These are phyloP conservation scores for Hypoxylon subgilvum DNA, from an alignment of 495 filamentous ascomycete genomes.

Conservation along the genomic window DNA sequence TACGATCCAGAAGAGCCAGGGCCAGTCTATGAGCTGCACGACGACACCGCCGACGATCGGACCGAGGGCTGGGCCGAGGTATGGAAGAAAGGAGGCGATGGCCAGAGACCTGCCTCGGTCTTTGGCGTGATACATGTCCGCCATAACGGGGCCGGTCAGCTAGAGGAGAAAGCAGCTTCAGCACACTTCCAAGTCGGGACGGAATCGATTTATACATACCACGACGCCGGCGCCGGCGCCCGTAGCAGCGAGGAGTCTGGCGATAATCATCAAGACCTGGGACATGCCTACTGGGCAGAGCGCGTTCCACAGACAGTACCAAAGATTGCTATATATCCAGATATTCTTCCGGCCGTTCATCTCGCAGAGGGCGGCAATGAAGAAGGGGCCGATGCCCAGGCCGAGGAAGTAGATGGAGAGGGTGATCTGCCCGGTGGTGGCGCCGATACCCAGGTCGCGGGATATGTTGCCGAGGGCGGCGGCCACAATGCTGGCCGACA, in stretches of 20 bases:
- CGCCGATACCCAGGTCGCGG: constrained; percentile 45
- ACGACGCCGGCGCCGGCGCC: constrained; percentile 41
- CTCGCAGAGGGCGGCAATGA: constrained; percentile 49
- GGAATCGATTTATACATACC: constrained; percentile 18
- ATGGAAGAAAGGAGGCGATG: constrained; percentile 38
- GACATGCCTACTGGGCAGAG: constrained; percentile 46
- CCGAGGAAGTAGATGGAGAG: constrained; percentile 63
- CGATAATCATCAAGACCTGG: constrained; percentile 41
- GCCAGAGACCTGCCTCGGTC: constrained; percentile 41
- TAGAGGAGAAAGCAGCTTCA: constrained; percentile 6
- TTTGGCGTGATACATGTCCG: constrained; percentile 40
- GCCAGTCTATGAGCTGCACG: constrained; percentile 51
- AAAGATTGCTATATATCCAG: constrained; percentile 42
- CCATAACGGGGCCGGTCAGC: constrained; percentile 37
- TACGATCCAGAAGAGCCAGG: constrained; percentile 61
- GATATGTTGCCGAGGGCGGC: constrained; percentile 46
- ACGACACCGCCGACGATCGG: constrained; percentile 58
- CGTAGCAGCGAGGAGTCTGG: constrained; percentile 44
- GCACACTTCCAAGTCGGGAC: neutral
- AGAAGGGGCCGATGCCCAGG: constrained; percentile 53
- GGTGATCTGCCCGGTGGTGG: constrained; percentile 41
- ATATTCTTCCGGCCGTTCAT: constrained; percentile 44
- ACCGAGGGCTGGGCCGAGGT: constrained; percentile 53
- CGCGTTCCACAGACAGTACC: constrained; percentile 46
- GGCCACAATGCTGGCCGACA: constrained; percentile 47